Evolutionary conservation across 2,329 filamentous ascomycete species (phyloP).

Genomic region (Colletotrichum liaoningense): DNA sequence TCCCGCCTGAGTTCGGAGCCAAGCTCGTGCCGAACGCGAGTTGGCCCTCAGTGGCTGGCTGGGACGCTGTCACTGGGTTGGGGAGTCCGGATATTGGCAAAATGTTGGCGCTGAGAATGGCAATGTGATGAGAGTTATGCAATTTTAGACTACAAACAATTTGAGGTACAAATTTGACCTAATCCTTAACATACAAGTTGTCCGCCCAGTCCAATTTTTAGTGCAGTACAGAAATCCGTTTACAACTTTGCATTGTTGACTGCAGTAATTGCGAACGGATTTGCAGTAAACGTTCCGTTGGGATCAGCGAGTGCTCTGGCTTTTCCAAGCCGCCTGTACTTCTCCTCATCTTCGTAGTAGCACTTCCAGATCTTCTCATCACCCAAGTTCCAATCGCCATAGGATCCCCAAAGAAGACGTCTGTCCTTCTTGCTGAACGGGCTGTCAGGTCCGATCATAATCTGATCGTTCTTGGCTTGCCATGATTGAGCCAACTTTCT

Average conservation of each 20-base stretch:
- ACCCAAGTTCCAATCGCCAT: slow-evolving; percentile 49
- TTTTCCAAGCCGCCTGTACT: slow-evolving; percentile 47
- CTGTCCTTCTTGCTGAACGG: slow-evolving; percentile 50
- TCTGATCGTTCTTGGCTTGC: slow-evolving; percentile 54
- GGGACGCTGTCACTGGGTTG: slow-evolving; percentile 53
- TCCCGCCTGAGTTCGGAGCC: slow-evolving; percentile 39
- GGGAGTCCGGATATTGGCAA: slow-evolving; percentile 58
- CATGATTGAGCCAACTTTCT: slow-evolving; percentile 51
- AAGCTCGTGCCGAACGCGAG: slow-evolving; percentile 43
- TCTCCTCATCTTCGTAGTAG: slow-evolving; percentile 49
- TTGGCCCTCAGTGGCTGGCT: slow-evolving; percentile 45
- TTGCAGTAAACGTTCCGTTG: slow-evolving; percentile 50
- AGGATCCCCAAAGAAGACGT: slow-evolving; percentile 53
- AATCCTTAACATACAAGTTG: neutral
- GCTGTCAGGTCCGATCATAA: slow-evolving; percentile 40
- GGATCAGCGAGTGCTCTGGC: slow-evolving; percentile 47
- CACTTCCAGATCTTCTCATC: slow-evolving; percentile 44
- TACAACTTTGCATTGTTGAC: neutral
- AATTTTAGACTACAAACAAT: neutral
- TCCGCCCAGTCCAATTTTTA: neutral
- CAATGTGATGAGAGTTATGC: neutral
- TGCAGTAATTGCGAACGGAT: slow-evolving; percentile 42
- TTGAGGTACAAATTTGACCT: neutral
- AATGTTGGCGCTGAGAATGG: slow-evolving; percentile 38
- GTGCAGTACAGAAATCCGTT: neutral